A percentile compares a stretch with the other conserved stretches of the same genome.
Conservation (phyloP, 257 asterid species). For the Solanum stenotomum region DNA sequence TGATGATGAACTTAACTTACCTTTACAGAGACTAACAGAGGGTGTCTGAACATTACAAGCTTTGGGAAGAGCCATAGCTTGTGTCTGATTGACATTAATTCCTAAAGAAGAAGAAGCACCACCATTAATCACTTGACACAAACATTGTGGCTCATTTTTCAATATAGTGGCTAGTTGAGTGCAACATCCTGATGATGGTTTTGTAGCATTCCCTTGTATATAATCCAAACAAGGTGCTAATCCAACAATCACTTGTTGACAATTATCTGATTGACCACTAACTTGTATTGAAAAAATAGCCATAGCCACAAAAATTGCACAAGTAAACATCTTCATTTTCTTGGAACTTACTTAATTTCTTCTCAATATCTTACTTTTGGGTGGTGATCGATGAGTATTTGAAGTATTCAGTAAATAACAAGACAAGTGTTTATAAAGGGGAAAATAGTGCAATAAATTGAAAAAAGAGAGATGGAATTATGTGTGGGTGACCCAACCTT, state of each 20-base stretch:
- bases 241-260: constrained; percentile 28
- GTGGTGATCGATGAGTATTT: neutral
- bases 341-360: neutral
- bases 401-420: neutral
- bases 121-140: constrained; percentile 32
- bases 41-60: constrained; percentile 51
- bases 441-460: neutral
- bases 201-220: constrained; percentile 38
- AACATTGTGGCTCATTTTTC: constrained; percentile 40
- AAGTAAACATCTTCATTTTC: neutral
- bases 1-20: constrained; percentile 5
- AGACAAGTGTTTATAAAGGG: constrained; percentile 9
- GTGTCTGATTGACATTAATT: constrained; percentile 36
- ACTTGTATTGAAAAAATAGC: constrained; percentile 6
- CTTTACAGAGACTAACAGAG: constrained; percentile 34
- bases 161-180: constrained; percentile 32
- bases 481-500: constrained; percentile 33
- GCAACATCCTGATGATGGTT: constrained; percentile 49
- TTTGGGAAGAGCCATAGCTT: constrained; percentile 38
- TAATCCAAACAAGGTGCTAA: constrained; percentile 49
- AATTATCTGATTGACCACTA: constrained; percentile 29
- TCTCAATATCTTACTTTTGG: neutral
- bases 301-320: constrained; percentile 1
- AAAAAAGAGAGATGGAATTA: constrained; percentile 1
- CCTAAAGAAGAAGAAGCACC: constrained; percentile 26